A percentile compares a stretch with the other conserved stretches of the same genome.
These are phyloP conservation scores for Raphanus raphanistrum DNA, from an alignment of 345 rosid genomes.

Conservation along the genomic window DNA sequence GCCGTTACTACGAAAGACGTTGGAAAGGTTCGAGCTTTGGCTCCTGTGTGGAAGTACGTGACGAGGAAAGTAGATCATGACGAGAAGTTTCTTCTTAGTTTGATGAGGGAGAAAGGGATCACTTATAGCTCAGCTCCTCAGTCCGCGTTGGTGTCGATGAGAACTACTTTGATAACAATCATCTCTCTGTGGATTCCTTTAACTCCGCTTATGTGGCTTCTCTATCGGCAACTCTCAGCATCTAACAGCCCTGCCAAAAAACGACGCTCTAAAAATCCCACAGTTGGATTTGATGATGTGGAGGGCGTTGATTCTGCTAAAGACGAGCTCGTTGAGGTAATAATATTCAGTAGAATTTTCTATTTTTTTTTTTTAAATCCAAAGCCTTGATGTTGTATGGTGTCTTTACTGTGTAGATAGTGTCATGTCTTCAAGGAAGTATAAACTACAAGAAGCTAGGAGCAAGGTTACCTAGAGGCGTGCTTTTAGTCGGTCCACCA, in stretches of 20 bases:
- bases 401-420: slow-evolving; percentile 59
- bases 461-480: slow-evolving; percentile 89
- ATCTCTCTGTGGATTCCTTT: slow-evolving; percentile 88
- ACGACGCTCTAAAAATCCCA: slow-evolving; percentile 59
- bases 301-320: slow-evolving; percentile 96
- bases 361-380: neutral
- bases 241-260: slow-evolving; percentile 82
- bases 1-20: slow-evolving; percentile 36
- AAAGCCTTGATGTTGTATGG: neutral
- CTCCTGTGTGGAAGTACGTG: slow-evolving; percentile 71
- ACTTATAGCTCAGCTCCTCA: slow-evolving; percentile 90
- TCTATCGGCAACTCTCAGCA: slow-evolving; percentile 87
- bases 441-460: slow-evolving; percentile 79
- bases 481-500: slow-evolving; percentile 91
- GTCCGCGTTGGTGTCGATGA: slow-evolving; percentile 65
- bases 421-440: slow-evolving; percentile 93
- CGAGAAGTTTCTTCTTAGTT: slow-evolving; percentile 82
- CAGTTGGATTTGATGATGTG: slow-evolving; percentile 80
- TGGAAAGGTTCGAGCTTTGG: slow-evolving; percentile 40
- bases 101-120: slow-evolving; percentile 90
- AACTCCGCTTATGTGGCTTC: slow-evolving; percentile 94
- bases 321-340: slow-evolving; percentile 89
- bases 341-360: neutral
- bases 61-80: slow-evolving; percentile 88
- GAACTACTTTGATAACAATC: slow-evolving; percentile 64